Conservation (phyloP, 2,329 filamentous ascomycete species). For the Dichotomopilus funicola region DNA sequence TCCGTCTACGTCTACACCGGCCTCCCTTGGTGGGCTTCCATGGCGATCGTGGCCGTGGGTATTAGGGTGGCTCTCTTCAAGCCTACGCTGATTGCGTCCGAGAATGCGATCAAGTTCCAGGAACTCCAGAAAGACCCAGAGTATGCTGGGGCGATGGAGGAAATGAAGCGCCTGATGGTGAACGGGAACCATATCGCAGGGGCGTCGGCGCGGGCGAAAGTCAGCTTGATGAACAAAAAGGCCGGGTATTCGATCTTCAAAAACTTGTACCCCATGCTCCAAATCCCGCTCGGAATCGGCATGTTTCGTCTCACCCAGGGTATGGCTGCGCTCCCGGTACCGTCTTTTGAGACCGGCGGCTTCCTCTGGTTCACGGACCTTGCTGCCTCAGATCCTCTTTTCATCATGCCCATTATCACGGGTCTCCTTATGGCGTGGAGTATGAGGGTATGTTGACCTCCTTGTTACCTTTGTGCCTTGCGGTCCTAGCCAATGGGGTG, state of each 20-base stretch:
- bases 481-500: too few relatives aligned
- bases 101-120: slow-evolving; percentile 56
- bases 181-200: slow-evolving; percentile 41
- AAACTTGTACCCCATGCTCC: slow-evolving; percentile 48
- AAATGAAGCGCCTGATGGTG: slow-evolving; percentile 41
- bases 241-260: slow-evolving; percentile 48
- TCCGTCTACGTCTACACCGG: slow-evolving; percentile 70
- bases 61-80: slow-evolving; percentile 62
- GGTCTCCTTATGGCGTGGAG: slow-evolving; percentile 50
- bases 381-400: slow-evolving; percentile 69
- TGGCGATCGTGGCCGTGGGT: slow-evolving; percentile 57
- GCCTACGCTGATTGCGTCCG: slow-evolving; percentile 55
- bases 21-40: slow-evolving; percentile 75
- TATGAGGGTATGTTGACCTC: slow-evolving; percentile 45
- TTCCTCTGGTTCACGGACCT: slow-evolving; percentile 75
- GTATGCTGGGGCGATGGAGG: slow-evolving; percentile 44
- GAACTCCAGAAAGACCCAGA: slow-evolving; percentile 49
- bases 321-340: slow-evolving; percentile 75
- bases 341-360: slow-evolving; percentile 64
- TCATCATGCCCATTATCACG: slow-evolving; percentile 61
- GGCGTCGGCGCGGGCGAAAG: slow-evolving; percentile 40
- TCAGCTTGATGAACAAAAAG: slow-evolving; percentile 44
- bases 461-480: neutral
- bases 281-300: slow-evolving; percentile 67
- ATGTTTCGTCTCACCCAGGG: slow-evolving; percentile 70